Evolutionary conservation across 495 filamentous ascomycete species (phyloP).

Genomic region (Penicillium nucicola): DNA sequence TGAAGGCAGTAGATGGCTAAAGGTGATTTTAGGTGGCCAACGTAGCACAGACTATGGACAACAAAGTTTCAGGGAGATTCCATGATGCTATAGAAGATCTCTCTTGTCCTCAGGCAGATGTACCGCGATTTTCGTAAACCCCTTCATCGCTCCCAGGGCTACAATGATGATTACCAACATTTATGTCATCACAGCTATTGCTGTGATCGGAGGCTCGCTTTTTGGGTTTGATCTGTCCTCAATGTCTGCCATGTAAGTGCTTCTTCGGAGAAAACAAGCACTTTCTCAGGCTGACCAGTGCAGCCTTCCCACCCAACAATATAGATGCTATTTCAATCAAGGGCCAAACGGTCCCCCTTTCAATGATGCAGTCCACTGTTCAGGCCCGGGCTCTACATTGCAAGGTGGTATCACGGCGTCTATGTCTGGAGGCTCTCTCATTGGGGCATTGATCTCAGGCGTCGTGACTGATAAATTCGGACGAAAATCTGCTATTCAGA

Average conservation of each 20-base stretch:
- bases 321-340: conserved; percentile 65
- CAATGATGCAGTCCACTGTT: conserved; percentile 31
- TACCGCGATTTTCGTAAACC: no score
- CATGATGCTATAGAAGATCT: no score
- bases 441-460: conserved; percentile 68
- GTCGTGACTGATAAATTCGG: conserved; percentile 64
- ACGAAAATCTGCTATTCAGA: conserved; percentile 63
- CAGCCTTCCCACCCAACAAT: conserved; percentile 14
- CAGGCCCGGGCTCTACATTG: conserved; percentile 43
- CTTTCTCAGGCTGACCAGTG: no score
- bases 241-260: conserved; percentile 55
- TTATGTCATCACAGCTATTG: conserved; percentile 70
- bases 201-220: conserved; percentile 74
- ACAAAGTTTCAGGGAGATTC: no score
- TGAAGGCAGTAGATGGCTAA: no score
- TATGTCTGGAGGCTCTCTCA: conserved; percentile 73
- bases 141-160: no score
- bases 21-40: no score
- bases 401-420: conserved; percentile 64
- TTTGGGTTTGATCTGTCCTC: conserved; percentile 83
- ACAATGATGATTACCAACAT: conserved; percentile 46
- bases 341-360: conserved; percentile 23
- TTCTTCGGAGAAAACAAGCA: no score
- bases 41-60: no score
- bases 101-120: no score